Evolutionary conservation across 1,284 basidiomycete species (phyloP).

Genomic region (Blastosporella zonata): DNA sequence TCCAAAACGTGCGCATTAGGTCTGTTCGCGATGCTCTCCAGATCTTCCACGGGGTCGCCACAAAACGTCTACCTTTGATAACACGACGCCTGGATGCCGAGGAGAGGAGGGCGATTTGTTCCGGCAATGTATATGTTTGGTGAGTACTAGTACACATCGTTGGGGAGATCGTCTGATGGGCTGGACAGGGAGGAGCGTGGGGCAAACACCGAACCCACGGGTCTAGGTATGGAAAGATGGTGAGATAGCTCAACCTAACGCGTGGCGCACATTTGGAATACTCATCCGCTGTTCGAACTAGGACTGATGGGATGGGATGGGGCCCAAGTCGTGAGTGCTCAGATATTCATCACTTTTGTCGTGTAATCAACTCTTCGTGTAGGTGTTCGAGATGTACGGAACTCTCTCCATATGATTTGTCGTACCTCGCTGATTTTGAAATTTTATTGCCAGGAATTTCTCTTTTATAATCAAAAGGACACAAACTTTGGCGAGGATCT

Average conservation of each 20-base stretch:
- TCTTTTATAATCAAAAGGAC: slow-evolving; percentile 81
- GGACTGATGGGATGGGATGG: slow-evolving; percentile 83
- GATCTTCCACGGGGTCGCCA: slow-evolving; percentile 73
- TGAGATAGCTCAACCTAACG: slow-evolving; percentile 30
- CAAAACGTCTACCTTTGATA: slow-evolving; percentile 66
- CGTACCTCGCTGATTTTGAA: slow-evolving; percentile 5
- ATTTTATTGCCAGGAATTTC: slow-evolving; percentile 55
- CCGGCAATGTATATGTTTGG: slow-evolving; percentile 81
- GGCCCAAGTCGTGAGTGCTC: slow-evolving; percentile 59
- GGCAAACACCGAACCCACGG: slow-evolving; percentile 72
- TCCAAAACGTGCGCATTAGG: slow-evolving; percentile 70
- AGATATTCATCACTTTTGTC: not conserved
- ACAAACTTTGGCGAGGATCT: slow-evolving; percentile 62
- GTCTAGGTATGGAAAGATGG: slow-evolving; percentile 81
- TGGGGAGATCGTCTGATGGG: slow-evolving; percentile 1
- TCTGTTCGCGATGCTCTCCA: slow-evolving; percentile 75
- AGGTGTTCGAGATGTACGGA: slow-evolving; percentile 70
- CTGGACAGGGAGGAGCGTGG: slow-evolving; percentile 66
- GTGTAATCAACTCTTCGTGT: slow-evolving; percentile 7
- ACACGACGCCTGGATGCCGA: slow-evolving; percentile 77
- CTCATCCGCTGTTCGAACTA: slow-evolving; percentile 25
- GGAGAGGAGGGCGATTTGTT: slow-evolving; percentile 57
- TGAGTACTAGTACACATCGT: slow-evolving; percentile 21
- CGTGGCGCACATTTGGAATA: slow-evolving; percentile 11
- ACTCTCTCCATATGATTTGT: slow-evolving; percentile 7